Evolutionary conservation across 2,329 filamentous ascomycete species (phyloP), one percentile per base, ranked within the genome.

Genomic region (Calycina herbarum): DNA sequence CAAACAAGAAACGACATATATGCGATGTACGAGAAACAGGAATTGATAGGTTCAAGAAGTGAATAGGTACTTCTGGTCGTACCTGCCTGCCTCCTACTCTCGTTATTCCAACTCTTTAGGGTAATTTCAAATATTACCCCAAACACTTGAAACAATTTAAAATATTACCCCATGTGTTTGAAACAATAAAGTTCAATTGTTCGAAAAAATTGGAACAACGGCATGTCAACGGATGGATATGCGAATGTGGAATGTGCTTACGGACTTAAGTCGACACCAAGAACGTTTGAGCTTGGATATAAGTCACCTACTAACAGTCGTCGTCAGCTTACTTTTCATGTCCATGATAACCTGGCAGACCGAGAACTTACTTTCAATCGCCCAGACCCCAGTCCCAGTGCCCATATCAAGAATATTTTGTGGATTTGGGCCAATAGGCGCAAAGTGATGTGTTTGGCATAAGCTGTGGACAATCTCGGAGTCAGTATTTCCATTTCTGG

Each of bases 331-430:
- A 10, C 13, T 4, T 3, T 13, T 11, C 17, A 51, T 7, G 33
- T 29, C 24, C 29, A 29, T 31, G 20, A 27, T 5, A 56, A 5
- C 10, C 38, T 40, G 38, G 38, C 13, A 40, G 38, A 40, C 13
- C 20, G 62, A 20, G 31, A n/a, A 68, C 74, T 68, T 63, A 76
- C 73, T 83, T 68, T 86, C 84, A 63, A 87, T 85, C 10, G 84
- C 82, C 85, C 85, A 86, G 6, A 85, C 84, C 1, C 85, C 85
- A 0, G 84, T 86, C 2, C 85, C 85, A 0, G 85, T 86, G 15
- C 84, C 85, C 57, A 87, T 80, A 69, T 87, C 85, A n/a, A 87
- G 75, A 10, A 86, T 78, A 67, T 82, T 78, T 65, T 84, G 81
- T 0, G 82, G 80, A 51, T 79, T 74, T 2, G 79, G 74, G 5